Evolutionary conservation across 352 stramenopile genomes (phyloP), one percentile per base, ranked within the genome.

Genomic region (Phytophthora pluvialis): DNA sequence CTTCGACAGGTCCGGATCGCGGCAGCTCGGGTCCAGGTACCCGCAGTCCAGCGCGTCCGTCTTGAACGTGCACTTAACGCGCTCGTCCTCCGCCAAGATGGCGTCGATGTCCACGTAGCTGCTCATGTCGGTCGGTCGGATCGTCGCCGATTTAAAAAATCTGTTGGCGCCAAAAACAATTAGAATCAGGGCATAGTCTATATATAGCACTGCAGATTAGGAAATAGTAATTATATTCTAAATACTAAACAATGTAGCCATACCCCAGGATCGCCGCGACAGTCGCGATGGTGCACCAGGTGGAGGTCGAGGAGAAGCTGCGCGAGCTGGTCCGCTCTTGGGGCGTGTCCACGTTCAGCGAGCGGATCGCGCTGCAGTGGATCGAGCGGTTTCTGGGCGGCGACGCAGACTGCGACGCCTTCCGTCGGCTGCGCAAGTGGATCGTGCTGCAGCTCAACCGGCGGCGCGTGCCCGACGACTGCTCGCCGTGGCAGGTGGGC

Each of bases 51-150:
- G 55, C 11, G 73, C 87, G 45, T 91, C 78, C 2, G 79, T 88
- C 65, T 73, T 46, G 70, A 95, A 93, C 32, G 64, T 86, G 73
- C 85, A 93, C 48, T 88, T 88, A 58, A 95, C 46, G 40, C 85
- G 83, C 80, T 95, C 87, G 60, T 95, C 87, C 45, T 80, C 85
- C 16, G 82, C 83, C 48, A 95, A 71, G 54, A 95, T 85, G 61
- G 86, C 81, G 64, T 90, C 83, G 18, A 94, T 76, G 68, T 90
- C 76, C 49, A 90, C 77, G 68, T 92, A 94, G 21, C 49, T 49
- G 26, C 29, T 57, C 52, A 49, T 48, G 21, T 21, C 21, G 21
- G 45, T 32, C 48, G 10, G 44, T 2, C 21, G n/a, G n/a, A n/a
- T n/a, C n/a, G n/a, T n/a, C n/a, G n/a, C 21, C 21, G 21, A 36